Evolutionary conservation across 2,329 filamentous ascomycete genomes (phyloP).

Genomic region (Pyrenochaeta sp.): DNA sequence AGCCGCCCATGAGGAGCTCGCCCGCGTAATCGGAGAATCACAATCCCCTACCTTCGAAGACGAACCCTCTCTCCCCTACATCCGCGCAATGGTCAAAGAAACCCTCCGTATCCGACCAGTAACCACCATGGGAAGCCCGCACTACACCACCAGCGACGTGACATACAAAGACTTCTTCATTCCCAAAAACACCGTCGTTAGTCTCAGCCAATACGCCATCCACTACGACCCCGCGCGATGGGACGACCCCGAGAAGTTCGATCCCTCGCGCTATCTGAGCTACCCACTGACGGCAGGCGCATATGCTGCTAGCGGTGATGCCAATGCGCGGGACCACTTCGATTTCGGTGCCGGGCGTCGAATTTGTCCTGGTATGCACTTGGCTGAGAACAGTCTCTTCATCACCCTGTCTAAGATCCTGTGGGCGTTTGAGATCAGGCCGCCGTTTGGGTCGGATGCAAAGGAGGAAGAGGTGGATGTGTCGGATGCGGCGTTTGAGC

Average conservation of each 20-base stretch:
- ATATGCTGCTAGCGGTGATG: slow-evolving; percentile 35
- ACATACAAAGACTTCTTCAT: slow-evolving; percentile 44
- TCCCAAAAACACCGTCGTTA: slow-evolving; percentile 42
- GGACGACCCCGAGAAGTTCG: slow-evolving; percentile 38
- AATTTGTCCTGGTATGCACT: slow-evolving; percentile 31
- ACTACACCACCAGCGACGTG: slow-evolving; percentile 34
- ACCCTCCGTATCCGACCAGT: slow-evolving; percentile 39
- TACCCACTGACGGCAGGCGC: slow-evolving; percentile 21
- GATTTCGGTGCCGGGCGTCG: slow-evolving; percentile 32
- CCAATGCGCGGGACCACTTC: slow-evolving; percentile 33
- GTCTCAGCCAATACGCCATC: slow-evolving; percentile 26
- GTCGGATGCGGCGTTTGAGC: slow-evolving; percentile 37
- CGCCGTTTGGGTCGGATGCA: slow-evolving; percentile 16
- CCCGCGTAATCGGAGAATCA: slow-evolving; percentile 10
- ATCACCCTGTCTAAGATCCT: slow-evolving; percentile 27
- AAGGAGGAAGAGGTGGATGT: slow-evolving; percentile 44
- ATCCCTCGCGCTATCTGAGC: slow-evolving; percentile 37
- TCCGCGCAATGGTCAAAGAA: slow-evolving; percentile 46
- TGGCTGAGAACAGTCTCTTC: slow-evolving; percentile 33
- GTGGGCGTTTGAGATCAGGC: slow-evolving; percentile 37
- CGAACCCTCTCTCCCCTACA: slow-evolving; percentile 20
- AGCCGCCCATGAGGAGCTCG: slow-evolving; percentile 16
- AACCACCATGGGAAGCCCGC: slow-evolving; percentile 19
- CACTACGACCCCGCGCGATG: slow-evolving; percentile 36
- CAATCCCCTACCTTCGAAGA: slow-evolving; percentile 10